Base-by-base conservation (phyloP, 83 land plant genomes). In the Diphasiastrum complanatum region DNA sequence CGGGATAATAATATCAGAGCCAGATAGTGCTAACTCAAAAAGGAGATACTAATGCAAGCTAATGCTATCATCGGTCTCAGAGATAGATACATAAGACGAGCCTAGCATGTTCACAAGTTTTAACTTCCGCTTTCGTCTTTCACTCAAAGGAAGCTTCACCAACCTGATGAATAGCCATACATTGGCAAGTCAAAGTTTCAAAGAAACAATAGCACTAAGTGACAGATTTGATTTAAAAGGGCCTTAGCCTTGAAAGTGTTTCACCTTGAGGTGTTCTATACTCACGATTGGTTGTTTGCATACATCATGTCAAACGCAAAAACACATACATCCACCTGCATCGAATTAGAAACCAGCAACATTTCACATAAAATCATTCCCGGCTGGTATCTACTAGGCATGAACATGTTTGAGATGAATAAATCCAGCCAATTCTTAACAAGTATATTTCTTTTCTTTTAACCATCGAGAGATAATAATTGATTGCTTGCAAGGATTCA, bases 241-340 rank as follows among this genome's bases (percentile, higher is more conserved):
- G n/a, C n/a, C n/a, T n/a, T n/a, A n/a, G n/a, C n/a, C n/a, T n/a
- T n/a, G n/a, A n/a, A n/a, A n/a, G n/a, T 10, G n/a, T 18, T 18
- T 19, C 51, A 24, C 18, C 24, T 5, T 19, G 51, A n/a, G 30
- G 49, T 27, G n/a, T 14, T 24, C 33, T 54, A 27, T 28, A 72
- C 63, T 76, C 78, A 88, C 98, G 75, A 70, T 60, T 88, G 61
- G 61, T 81, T 87, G 69, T 87, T 83, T 25, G 63, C 75, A 48
- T 85, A 79, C 98, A 92, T 92, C 52, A 85, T 37, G 68, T 92
- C 98, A 64, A 92, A 92, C 37, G 83, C 70, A 59, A 85, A 92
- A n/a, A 92, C 56, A 34, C 95, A 92, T 54, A 92, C 80, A 47
- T 83, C 83, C 35, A 87, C 96, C 98, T 92, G 80, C 71, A 77